Evolutionary conservation across 129 eudicot genomes (phyloP), one percentile per base, ranked within the genome.

Genomic region (Chrysanthemum lavandulifolium): DNA sequence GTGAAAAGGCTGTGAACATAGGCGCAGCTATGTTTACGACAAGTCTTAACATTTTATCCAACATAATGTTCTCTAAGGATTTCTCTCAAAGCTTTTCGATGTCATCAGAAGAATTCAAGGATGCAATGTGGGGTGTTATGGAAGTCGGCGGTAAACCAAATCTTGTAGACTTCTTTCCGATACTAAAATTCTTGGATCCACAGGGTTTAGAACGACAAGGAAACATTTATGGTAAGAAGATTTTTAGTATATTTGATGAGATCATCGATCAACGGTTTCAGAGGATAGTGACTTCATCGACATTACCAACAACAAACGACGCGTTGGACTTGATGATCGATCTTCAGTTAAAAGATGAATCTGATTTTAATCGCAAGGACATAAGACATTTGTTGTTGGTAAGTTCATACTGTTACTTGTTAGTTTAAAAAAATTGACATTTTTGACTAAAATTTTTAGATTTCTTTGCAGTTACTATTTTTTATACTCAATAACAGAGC

Each of bases 1-100:
- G 10, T 0, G 79, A 67, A 1, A 64, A 59, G 29, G 72, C 80
- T 5, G 76, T 83, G 43, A 82, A 86, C 58, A 43, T 85, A 15
- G 90, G 90, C 10, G 60, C 14, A 10, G 86, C 80, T 29, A 82
- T 72, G 0, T 81, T 84, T 29, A 84, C 82, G 2, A 83, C 86
- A 21, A 25, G 79, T 13, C 62, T 86, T n/a, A 84, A 82, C 71
- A 58, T 82, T 61, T 25, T 87, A 16, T 87, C 93, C 9, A 73
- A 79, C 59, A 65, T 84, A 4, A 10, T 87, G 1, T 87, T 87
- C 45, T 84, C 93, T 5, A 31, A 58, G 49, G 89, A 84, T 50
- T 73, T 87, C 10, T 79, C 75, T 6, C 59, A 52, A 21, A 62
- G 48, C 25, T 67, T 36, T 23, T 76, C 84, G 0, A 61, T 48